Evolutionary conservation across 495 filamentous ascomycete genomes (phyloP), one percentile per base, ranked within the genome.

Genomic region (Tricharina praecox): DNA sequence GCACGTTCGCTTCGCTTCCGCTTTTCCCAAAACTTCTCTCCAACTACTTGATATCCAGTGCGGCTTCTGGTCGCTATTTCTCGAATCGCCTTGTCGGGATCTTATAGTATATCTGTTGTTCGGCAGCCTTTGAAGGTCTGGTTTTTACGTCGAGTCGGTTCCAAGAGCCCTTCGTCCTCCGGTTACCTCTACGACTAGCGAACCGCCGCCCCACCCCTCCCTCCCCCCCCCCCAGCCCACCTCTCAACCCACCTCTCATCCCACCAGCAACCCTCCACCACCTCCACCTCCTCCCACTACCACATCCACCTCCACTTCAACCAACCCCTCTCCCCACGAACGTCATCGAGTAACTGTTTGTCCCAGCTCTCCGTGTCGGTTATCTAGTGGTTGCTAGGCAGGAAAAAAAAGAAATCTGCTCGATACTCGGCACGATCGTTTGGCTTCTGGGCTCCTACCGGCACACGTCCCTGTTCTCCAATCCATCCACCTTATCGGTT

Each of bases 151-250:
- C 34, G 34, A 37, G 40, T 21, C 40, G 20, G 19, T 26, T 43
- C 13, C 40, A 20, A 26, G 20, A 43, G 8, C 40, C 43, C 33
- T 35, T 46, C 25, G n/a, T 46, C 4, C 43, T 33, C 25, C 43
- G 43, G 30, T 46, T 23, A 46, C 25, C 43, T 46, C 7, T 25
- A 33, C 41, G 11, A 23, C 41, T 44, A 40, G 15, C 37, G 15
- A 40, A 40, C 37, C 37, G 23, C 21, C 24, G 9, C 19, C 24
- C 40, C 20, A n/a, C n/a, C n/a, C n/a, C n/a, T n/a, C n/a, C n/a
- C n/a, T n/a, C n/a, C n/a, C n/a, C n/a, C n/a, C n/a, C n/a, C n/a
- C n/a, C n/a, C n/a, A n/a, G n/a, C n/a, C n/a, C n/a, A n/a, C n/a
- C n/a, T n/a, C n/a, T n/a, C n/a, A n/a, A n/a, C n/a, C n/a, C n/a